Conservation (phyloP, 1,139 yeast species). For the Debaryomyces psychrophilus region DNA sequence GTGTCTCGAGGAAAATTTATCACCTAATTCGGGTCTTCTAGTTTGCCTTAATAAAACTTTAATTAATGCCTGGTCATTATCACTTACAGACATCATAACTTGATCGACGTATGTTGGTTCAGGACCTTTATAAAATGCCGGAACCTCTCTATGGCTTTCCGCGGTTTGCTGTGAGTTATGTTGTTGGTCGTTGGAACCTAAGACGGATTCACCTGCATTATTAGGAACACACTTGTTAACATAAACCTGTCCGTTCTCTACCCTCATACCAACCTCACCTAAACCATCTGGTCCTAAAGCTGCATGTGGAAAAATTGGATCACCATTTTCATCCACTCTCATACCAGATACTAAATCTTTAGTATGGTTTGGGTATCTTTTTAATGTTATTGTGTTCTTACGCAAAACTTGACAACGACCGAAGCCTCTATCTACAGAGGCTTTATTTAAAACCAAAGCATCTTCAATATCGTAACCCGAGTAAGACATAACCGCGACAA, state of each 20-base stretch:
- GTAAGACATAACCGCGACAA: constrained; percentile 98
- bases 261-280: constrained; percentile 92
- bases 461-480: constrained; percentile 99
- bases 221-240: constrained; percentile 92
- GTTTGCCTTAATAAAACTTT: constrained; percentile 93
- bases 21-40: constrained; percentile 97
- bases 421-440: constrained; percentile 94
- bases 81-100: constrained; percentile 96
- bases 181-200: constrained; percentile 43
- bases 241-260: constrained; percentile 91
- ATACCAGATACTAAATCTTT: constrained; percentile 90
- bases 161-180: constrained; percentile 26
- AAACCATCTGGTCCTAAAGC: constrained; percentile 93
- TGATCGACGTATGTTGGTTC: constrained; percentile 95
- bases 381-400: constrained; percentile 85
- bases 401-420: constrained; percentile 98
- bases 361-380: constrained; percentile 91
- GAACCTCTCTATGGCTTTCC: constrained; percentile 84
- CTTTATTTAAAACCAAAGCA: constrained; percentile 91
- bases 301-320: constrained; percentile 83
- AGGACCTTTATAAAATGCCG: constrained; percentile 89
- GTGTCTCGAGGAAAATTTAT: constrained; percentile 94
- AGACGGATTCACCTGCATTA: constrained; percentile 76
- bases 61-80: constrained; percentile 90
- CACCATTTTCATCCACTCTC: constrained; percentile 79